Evolutionary conservation across 2,329 filamentous ascomycete species (phyloP).

Genomic region (Rhynchosporium secalis): DNA sequence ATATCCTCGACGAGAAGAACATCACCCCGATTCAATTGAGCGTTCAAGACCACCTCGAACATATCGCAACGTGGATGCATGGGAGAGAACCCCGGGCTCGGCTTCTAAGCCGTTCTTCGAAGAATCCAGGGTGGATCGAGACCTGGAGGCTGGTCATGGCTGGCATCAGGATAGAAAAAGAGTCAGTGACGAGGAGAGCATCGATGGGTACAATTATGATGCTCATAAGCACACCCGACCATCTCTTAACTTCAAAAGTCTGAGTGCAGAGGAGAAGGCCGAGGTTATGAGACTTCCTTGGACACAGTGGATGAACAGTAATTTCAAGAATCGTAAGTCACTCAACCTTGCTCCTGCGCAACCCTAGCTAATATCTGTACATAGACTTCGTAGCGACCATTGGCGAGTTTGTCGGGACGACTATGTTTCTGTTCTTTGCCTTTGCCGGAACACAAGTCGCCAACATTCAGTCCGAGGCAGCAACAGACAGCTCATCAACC

Average conservation of each 20-base stretch:
- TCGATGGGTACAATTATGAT: conserved; percentile 36
- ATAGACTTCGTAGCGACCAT: conserved; percentile 36
- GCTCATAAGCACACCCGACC: conserved; percentile 13
- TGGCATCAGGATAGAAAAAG: conserved; percentile 22
- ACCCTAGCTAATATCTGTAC: conserved; percentile 2
- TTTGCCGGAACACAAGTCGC: conserved; percentile 38
- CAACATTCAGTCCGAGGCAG: conserved; percentile 38
- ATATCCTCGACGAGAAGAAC: conserved; percentile 20
- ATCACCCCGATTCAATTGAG: conserved; percentile 33
- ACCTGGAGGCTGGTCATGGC: conserved; percentile 28
- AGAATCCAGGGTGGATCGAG: conserved; percentile 28
- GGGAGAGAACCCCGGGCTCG: conserved; percentile 24
- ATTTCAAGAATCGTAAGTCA: conserved; percentile 45
- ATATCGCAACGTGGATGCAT: conserved; percentile 31
- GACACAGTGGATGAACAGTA: conserved; percentile 50
- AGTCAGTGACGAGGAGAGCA: conserved; percentile 27
- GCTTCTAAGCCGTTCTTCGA: conserved; percentile 34
- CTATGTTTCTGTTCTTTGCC: conserved; percentile 42
- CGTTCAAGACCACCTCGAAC: conserved; percentile 34
- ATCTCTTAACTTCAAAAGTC: conserved; percentile 43
- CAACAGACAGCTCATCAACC: conserved; percentile 18
- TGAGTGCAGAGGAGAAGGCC: conserved; percentile 45
- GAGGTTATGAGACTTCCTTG: conserved; percentile 48
- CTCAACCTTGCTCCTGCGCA: conserved; percentile 6
- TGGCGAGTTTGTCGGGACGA: conserved; percentile 40